These are phyloP conservation scores for Fraxinus pennsylvanica DNA, from an alignment of 257 asterid genomes.

Conservation along the genomic window DNA sequence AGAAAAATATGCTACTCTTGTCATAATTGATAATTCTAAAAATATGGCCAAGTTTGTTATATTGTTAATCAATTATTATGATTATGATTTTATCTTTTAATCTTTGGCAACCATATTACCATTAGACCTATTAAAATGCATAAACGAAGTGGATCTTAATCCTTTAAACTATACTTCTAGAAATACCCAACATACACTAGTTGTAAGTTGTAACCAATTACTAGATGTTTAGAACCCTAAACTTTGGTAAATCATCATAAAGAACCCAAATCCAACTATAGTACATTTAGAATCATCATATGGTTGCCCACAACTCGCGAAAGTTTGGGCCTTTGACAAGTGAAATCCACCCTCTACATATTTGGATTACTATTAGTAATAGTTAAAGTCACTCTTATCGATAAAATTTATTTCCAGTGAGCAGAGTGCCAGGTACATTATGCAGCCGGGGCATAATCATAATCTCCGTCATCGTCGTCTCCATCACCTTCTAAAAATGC, in stretches of 20 bases:
- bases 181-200: neutral
- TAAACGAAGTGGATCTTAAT: no score
- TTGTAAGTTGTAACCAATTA: neutral
- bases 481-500: neutral
- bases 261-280: neutral
- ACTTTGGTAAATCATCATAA: no score
- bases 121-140: no score
- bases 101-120: no score
- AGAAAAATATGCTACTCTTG: no score
- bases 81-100: no score
- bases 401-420: no score
- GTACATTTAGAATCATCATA: neutral
- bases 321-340: neutral
- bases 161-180: no score
- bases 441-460: neutral
- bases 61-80: no score
- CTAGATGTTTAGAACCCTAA: neutral
- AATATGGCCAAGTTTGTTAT: no score
- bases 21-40: no score
- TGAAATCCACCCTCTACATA: neutral
- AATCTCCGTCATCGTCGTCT: neutral
- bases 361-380: neutral
- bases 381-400: neutral
- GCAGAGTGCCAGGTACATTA: neutral
- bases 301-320: neutral